Percentiles rank a stretch among this genome's conserved stretches.
phyloP scores from a whole-genome alignment of 805 yeast genomes.

The Wickerhamiella kazuoi region DNA sequence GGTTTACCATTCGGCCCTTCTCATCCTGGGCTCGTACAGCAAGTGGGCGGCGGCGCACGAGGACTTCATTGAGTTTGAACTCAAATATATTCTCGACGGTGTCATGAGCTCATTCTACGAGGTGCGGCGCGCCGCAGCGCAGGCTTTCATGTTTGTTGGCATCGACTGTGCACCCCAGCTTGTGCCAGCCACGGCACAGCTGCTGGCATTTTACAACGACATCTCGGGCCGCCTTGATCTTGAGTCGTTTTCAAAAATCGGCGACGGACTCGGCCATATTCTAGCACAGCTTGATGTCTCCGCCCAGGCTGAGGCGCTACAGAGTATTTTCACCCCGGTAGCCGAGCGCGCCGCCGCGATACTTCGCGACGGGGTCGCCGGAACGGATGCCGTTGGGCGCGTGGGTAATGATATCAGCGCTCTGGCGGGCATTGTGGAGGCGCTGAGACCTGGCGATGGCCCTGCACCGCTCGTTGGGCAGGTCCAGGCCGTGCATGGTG shows the following conservation, averaged over 20 bases:
- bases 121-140: conserved; percentile 71
- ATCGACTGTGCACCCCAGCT: conserved; percentile 66
- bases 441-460: conserved; percentile 45
- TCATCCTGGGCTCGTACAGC: conserved; percentile 89
- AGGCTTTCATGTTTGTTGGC: conserved; percentile 86
- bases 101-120: conserved; percentile 30
- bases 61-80: conserved; percentile 59
- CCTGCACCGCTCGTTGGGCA: conserved; percentile 23
- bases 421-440: conserved; percentile 41
- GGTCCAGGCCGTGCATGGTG: conserved; percentile 6
- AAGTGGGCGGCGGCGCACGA: conserved; percentile 88
- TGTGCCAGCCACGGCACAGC: conserved; percentile 51
- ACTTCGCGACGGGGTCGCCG: conserved; percentile 1
- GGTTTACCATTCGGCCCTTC: conserved; percentile 78
- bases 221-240: conserved; percentile 39
- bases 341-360: conserved; percentile 37
- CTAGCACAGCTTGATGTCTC: conserved; percentile 26
- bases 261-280: conserved; percentile 81
- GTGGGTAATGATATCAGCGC: conserved; percentile 30
- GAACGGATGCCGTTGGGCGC: background rate
- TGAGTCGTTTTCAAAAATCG: conserved; percentile 56
- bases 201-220: conserved; percentile 52
- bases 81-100: conserved; percentile 69
- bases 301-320: conserved; percentile 30
- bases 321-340: conserved; percentile 58